Evolutionary conservation across 768 basidiomycete genomes (phyloP).

Genomic region (Boletellus ananiceps): DNA sequence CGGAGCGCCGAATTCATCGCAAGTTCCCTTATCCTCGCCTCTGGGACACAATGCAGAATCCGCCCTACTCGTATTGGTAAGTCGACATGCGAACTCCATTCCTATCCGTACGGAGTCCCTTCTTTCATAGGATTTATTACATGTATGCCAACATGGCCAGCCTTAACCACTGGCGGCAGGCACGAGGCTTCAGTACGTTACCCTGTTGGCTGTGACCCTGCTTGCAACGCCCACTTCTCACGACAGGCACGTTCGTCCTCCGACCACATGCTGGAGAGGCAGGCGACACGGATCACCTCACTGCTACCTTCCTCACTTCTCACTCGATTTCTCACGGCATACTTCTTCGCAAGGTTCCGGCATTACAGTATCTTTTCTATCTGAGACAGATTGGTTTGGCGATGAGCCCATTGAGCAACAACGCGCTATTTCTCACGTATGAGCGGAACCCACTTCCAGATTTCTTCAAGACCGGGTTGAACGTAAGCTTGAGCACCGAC

Average conservation of each 20-base stretch:
- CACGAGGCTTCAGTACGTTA: conserved; percentile 84
- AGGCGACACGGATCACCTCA: conserved; percentile 95
- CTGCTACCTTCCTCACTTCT: conserved; percentile 91
- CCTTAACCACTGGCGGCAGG: conserved; percentile 86
- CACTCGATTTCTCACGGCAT: conserved; percentile 99
- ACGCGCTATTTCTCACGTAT: conserved; percentile 93
- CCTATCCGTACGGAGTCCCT: conserved; percentile 2
- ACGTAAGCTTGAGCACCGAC: conserved; percentile 94
- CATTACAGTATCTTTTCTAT: conserved; percentile 95
- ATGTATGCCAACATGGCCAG: conserved; percentile 97
- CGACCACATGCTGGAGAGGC: conserved; percentile 98
- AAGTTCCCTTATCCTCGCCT: conserved; percentile 90
- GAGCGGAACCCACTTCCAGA: conserved; percentile 96
- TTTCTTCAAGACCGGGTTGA: conserved; percentile 94
- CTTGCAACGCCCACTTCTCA: not conserved
- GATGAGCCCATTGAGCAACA: conserved; percentile 98
- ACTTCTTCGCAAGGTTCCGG: conserved; percentile 93
- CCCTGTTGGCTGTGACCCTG: conserved; percentile 1
- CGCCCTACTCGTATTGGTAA: conserved; percentile 94
- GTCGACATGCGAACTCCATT: conserved; percentile 15
- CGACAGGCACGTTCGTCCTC: conserved; percentile 88
- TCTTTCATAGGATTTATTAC: conserved; percentile 76
- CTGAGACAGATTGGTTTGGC: conserved; percentile 97
- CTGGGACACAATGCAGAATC: conserved; percentile 88
- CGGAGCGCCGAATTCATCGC: conserved; percentile 84